Percentiles rank a stretch among this genome's conserved stretches.
Conservation (phyloP, 306 rosid genomes). For the Rubus parviflorus region DNA sequence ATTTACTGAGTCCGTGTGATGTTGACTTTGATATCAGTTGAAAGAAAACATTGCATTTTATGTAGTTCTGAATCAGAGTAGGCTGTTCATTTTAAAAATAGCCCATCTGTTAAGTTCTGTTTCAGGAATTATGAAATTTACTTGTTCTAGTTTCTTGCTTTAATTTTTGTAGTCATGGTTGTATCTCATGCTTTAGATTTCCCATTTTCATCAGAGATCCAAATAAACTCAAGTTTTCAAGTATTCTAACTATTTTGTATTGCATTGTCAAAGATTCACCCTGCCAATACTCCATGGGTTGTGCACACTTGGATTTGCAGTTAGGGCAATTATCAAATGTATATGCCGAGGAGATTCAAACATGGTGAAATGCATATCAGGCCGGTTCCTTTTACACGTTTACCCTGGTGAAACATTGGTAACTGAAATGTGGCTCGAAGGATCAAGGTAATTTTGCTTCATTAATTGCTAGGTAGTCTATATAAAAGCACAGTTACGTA, state of each 20-base stretch:
- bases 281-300: slow-evolving; percentile 89
- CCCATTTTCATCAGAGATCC: slow-evolving; percentile 10
- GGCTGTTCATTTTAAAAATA: background rate
- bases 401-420: slow-evolving; percentile 88
- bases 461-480: background rate
- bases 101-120: background rate
- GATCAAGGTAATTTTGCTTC: slow-evolving; percentile 50
- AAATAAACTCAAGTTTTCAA: background rate
- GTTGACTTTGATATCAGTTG: background rate
- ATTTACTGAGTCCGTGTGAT: background rate
- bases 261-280: slow-evolving; percentile 60
- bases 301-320: slow-evolving; percentile 88
- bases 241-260: slow-evolving; percentile 21
- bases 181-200: slow-evolving; percentile 3
- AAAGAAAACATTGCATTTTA: background rate
- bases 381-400: slow-evolving; percentile 81
- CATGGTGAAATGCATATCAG: slow-evolving; percentile 61
- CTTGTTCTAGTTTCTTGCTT: background rate
- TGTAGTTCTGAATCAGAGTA: background rate
- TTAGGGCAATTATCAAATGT: slow-evolving; percentile 80
- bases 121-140: background rate
- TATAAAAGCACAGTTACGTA: slow-evolving; percentile 6
- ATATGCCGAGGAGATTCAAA: slow-evolving; percentile 75
- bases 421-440: slow-evolving; percentile 96
- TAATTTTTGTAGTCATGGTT: slow-evolving; percentile 7